Evolutionary conservation across 208 protist genomes (phyloP).

Genomic region (Herpetomonas samuelpessoai): DNA sequence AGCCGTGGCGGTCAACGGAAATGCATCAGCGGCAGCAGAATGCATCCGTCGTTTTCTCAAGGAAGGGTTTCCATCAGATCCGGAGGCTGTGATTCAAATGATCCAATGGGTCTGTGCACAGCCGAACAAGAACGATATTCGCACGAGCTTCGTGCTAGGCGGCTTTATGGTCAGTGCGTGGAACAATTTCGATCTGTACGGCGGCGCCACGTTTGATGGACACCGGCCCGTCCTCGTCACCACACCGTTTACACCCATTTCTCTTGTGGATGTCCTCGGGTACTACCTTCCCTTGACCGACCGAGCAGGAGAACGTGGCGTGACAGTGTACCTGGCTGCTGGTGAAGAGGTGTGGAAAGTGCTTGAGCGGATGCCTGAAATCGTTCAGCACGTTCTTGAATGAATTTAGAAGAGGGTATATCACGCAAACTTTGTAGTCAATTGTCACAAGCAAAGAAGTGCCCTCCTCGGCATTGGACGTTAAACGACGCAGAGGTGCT

Average conservation of each 20-base stretch:
- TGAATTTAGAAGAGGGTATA: too few relatives aligned
- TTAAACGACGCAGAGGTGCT: background rate
- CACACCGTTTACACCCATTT: conserved; percentile 26
- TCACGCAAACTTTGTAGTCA: background rate
- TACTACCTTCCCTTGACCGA: conserved; percentile 18
- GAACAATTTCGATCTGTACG: conserved; percentile 28
- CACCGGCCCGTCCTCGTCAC: conserved; percentile 12
- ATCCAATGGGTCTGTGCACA: conserved; percentile 17
- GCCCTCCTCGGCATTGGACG: background rate
- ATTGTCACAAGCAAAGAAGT: background rate
- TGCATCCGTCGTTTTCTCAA: conserved; percentile 15
- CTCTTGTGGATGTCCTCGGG: conserved; percentile 20
- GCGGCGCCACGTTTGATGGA: conserved; percentile 10
- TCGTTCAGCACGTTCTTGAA: background rate
- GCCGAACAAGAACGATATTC: conserved; percentile 16
- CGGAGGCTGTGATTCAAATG: conserved; percentile 6
- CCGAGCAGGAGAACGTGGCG: background rate
- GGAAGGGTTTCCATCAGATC: background rate
- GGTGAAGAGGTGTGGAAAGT: conserved; percentile 8
- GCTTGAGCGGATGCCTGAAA: background rate
- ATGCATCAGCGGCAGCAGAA: conserved; percentile 6
- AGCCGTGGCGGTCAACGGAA: conserved; percentile 4
- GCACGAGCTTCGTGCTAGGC: conserved; percentile 6
- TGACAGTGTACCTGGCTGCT: conserved; percentile 15
- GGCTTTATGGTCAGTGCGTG: conserved; percentile 29